Evolutionary conservation across 1,284 basidiomycete species (phyloP).

Genomic region (Cryptococcus sp.): DNA sequence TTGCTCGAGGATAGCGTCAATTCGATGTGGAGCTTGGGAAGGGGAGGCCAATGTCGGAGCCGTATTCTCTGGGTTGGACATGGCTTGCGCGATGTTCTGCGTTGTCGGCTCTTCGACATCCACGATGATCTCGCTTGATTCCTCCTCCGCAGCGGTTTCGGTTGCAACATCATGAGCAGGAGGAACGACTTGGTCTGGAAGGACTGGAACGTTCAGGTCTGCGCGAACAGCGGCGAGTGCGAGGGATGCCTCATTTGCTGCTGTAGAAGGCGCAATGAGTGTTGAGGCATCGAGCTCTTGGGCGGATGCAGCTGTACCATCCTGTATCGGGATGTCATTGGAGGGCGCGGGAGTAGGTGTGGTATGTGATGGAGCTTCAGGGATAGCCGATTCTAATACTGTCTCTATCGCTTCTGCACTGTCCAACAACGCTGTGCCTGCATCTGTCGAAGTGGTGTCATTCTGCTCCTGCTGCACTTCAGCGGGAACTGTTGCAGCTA

Average conservation of each 20-base stretch:
- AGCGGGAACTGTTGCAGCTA: conserved; percentile 2
- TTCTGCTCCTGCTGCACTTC: neutral
- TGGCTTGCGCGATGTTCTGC: conserved; percentile 10
- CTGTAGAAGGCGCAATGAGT: neutral
- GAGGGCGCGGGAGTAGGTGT: neutral
- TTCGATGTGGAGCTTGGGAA: too few relatives aligned
- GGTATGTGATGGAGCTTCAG: conserved; percentile 7
- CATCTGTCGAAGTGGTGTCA: neutral
- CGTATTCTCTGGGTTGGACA: conserved; percentile 8
- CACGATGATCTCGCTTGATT: conserved; percentile 13
- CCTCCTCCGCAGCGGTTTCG: conserved; percentile 21
- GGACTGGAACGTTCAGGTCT: conserved; percentile 20
- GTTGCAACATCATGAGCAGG: conserved; percentile 16
- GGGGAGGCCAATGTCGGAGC: too few relatives aligned
- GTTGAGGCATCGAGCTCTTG: neutral
- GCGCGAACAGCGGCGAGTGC: conserved; percentile 16
- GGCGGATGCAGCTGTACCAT: neutral
- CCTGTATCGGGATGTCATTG: neutral
- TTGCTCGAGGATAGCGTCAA: too few relatives aligned
- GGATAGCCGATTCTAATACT: conserved; percentile 25
- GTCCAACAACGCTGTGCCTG: conserved; percentile 14
- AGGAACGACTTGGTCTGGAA: conserved; percentile 13
- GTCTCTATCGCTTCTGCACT: conserved; percentile 27
- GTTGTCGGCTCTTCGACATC: conserved; percentile 13
- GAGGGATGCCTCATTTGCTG: conserved; percentile 13